Evolutionary conservation across 2,329 filamentous ascomycete genomes (phyloP).

Genomic region (Aspergillus intermedius): DNA sequence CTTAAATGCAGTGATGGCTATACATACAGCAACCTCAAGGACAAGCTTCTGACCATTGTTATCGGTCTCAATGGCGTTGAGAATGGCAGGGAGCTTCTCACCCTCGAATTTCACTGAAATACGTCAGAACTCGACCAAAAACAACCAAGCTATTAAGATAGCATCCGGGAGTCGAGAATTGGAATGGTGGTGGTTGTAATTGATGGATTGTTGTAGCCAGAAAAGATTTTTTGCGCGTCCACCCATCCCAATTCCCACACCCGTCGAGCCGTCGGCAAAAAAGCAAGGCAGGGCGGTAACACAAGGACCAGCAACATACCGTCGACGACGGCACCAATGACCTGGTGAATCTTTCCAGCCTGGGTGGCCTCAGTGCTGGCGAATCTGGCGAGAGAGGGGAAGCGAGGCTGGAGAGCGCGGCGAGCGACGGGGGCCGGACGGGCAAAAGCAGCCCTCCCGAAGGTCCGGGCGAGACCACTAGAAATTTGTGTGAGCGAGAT

Average conservation of each 20-base stretch:
- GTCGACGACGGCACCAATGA: constrained; percentile 99
- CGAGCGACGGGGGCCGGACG: constrained; percentile 50
- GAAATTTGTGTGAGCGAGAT: constrained; percentile 24
- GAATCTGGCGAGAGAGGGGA: constrained; percentile 56
- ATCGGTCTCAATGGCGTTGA: constrained; percentile 87
- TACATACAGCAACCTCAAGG: constrained; percentile 87
- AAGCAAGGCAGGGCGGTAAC: constrained; percentile 8
- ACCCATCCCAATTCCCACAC: too few relatives aligned
- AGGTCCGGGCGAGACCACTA: constrained; percentile 61
- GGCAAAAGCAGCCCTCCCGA: constrained; percentile 55
- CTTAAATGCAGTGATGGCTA: not conserved
- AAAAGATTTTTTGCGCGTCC: constrained; percentile 38
- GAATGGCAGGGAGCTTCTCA: constrained; percentile 89
- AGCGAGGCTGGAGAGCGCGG: constrained; percentile 51
- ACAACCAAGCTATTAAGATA: constrained; percentile 5
- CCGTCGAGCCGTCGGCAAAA: not conserved
- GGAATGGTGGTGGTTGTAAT: constrained; percentile 20
- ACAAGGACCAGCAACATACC: constrained; percentile 54
- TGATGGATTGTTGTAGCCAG: constrained; percentile 17
- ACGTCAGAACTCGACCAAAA: constrained; percentile 23
- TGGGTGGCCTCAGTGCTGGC: constrained; percentile 53
- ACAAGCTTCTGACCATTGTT: constrained; percentile 93
- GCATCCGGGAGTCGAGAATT: constrained; percentile 4
- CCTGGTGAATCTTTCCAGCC: constrained; percentile 65
- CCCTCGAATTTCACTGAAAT: constrained; percentile 86